Conservation (phyloP, 2,329 filamentous ascomycete species). For the Pseudogymnoascus sp. region DNA sequence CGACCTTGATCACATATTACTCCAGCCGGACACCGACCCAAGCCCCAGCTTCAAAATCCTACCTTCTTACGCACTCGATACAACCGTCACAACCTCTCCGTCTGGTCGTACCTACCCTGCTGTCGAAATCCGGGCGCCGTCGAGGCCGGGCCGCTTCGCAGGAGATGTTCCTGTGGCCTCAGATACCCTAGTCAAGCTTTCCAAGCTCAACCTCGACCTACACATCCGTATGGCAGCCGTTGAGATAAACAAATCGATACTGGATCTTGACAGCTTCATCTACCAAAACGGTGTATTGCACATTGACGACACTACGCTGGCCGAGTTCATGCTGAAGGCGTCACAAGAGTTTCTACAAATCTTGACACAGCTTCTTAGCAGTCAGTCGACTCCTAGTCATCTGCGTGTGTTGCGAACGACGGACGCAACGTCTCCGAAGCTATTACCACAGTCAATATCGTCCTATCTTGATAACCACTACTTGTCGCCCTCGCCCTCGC, state of each 20-base stretch:
- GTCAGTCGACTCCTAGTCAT: not conserved
- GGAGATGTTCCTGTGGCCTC: not conserved
- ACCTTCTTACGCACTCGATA: not conserved
- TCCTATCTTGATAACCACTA: not conserved
- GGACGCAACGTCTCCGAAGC: not conserved
- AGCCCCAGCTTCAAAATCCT: not conserved
- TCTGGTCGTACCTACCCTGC: not conserved
- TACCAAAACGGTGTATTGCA: not conserved
- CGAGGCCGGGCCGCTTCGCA: not conserved
- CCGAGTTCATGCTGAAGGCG: constrained; percentile 2
- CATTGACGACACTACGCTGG: not conserved
- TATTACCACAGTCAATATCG: not conserved
- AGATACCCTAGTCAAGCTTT: not conserved
- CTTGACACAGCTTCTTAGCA: not conserved
- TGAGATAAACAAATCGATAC: not conserved
- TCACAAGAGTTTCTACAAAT: constrained; percentile 5
- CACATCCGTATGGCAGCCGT: not conserved
- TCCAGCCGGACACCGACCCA: not conserved
- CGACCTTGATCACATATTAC: not conserved
- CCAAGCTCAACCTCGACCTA: constrained; percentile 3
- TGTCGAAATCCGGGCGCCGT: not conserved
- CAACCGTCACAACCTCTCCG: not conserved
- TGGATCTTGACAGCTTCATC: not conserved
- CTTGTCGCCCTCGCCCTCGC: not conserved
- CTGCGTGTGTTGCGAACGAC: not conserved